Percentiles rank a stretch among this genome's conserved stretches.
Conservation (phyloP, 257 asterid genomes). For the Linaria vulgaris region DNA sequence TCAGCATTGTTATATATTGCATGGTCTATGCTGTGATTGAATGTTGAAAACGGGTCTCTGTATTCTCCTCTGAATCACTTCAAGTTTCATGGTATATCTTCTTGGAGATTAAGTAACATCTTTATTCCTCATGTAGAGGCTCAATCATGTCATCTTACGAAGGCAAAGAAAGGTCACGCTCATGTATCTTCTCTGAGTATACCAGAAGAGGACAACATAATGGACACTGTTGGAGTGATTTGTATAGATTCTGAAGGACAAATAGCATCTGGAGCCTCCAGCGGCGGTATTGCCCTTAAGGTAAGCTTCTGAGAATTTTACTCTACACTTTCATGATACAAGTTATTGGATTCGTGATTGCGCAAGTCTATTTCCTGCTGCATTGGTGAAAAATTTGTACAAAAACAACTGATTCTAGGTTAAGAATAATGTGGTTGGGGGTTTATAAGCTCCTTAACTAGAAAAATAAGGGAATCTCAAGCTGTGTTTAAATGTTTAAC, state of each 20-base stretch:
- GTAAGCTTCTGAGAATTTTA: constrained; percentile 34
- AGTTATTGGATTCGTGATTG: too few species aligned
- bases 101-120: constrained; percentile 19
- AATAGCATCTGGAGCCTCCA: constrained; percentile 89
- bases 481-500: too few species aligned
- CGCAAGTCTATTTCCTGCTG: too few species aligned
- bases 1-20: neutral
- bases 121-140: constrained; percentile 34
- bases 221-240: constrained; percentile 93
- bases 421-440: too few species aligned
- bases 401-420: too few species aligned
- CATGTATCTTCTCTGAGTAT: constrained; percentile 29
- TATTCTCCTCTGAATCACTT: neutral
- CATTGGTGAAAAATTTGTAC: too few species aligned
- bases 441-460: too few species aligned
- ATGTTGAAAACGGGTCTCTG: constrained; percentile 2
- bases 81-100: constrained; percentile 5
- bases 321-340: too few species aligned
- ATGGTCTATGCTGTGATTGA: constrained; percentile 5
- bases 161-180: constrained; percentile 32
- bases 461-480: too few species aligned
- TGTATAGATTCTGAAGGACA: constrained; percentile 88
- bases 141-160: constrained; percentile 31
- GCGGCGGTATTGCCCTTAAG: constrained; percentile 98
- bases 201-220: constrained; percentile 49